phyloP scores from a whole-genome alignment of 169 alveolate genomes.

The Eimeria praecox region DNA sequence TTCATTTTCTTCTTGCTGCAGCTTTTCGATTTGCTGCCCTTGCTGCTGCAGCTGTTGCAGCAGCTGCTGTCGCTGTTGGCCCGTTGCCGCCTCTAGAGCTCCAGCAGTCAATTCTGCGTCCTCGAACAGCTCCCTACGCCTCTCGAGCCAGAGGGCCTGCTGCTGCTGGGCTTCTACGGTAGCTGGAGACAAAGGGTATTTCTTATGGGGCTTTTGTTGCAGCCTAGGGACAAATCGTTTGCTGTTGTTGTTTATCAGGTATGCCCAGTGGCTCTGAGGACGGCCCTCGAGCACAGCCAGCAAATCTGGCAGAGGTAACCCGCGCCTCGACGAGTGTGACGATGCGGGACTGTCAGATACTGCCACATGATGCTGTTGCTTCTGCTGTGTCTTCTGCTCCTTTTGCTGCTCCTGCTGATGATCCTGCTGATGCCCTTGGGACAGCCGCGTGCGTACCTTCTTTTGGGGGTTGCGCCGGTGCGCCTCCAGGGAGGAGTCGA shows the following conservation, averaged over 20 bases:
- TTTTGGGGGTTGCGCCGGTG: slow-evolving; percentile 48
- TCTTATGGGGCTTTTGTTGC: slow-evolving; percentile 86
- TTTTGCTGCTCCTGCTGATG: background rate
- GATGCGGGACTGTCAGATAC: background rate
- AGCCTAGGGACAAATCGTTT: slow-evolving; percentile 89
- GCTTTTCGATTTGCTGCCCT: background rate
- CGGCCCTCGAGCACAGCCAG: slow-evolving; percentile 48
- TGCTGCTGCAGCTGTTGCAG: slow-evolving; percentile 75
- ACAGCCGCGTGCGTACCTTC: slow-evolving; percentile 28
- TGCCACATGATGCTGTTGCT: slow-evolving; percentile 26
- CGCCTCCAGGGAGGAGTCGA: slow-evolving; percentile 37
- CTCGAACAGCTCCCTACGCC: slow-evolving; percentile 73
- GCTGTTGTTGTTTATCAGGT: slow-evolving; percentile 88
- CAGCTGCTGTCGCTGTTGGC: slow-evolving; percentile 78
- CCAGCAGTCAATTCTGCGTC: slow-evolving; percentile 54
- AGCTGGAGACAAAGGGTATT: slow-evolving; percentile 82
- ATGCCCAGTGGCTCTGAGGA: slow-evolving; percentile 87
- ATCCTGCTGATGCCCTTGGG: slow-evolving; percentile 14
- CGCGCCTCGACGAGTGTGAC: background rate
- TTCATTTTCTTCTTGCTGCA: slow-evolving; percentile 27
- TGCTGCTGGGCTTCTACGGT: slow-evolving; percentile 83
- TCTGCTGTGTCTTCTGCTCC: slow-evolving; percentile 18
- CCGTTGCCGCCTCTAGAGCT: slow-evolving; percentile 79
- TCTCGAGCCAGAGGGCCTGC: slow-evolving; percentile 79
- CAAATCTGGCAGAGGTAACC: background rate